Conservation (phyloP, 148 eudicot species). For the Mesembryanthemum crystallinum region DNA sequence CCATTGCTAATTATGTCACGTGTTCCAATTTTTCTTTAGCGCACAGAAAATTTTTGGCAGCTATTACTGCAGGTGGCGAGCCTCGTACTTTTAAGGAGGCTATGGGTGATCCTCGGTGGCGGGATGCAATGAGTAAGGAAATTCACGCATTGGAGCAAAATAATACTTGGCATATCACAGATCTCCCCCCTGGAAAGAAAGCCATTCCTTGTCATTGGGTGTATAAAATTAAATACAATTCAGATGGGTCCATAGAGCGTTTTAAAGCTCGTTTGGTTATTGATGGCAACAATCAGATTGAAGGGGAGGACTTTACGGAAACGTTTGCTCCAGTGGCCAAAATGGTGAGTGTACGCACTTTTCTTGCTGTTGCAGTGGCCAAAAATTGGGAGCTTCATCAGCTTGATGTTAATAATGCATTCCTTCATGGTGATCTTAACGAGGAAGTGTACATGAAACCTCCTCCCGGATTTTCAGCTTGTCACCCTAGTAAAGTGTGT, state of each 20-base stretch:
- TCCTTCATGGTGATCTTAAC: too few species aligned
- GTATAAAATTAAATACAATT: not conserved
- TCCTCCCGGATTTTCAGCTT: too few species aligned
- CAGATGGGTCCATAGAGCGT: not conserved
- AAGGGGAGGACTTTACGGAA: not conserved
- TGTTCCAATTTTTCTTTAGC: too few species aligned
- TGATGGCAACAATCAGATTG: not conserved
- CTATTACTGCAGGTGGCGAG: too few species aligned
- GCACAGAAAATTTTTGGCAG: too few species aligned
- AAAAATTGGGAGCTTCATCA: not conserved
- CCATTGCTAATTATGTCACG: too few species aligned
- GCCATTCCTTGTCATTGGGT: not conserved
- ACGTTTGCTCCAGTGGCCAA: not conserved
- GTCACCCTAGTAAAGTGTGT: too few species aligned
- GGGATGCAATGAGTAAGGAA: too few species aligned
- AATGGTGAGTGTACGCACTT: not conserved
- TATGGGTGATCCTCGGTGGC: too few species aligned
- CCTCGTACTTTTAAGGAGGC: too few species aligned
- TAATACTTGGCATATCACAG: not conserved
- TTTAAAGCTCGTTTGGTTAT: not conserved
- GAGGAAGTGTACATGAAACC: too few species aligned
- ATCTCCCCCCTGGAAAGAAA: not conserved
- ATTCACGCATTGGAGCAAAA: not conserved
- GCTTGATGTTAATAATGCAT: too few species aligned
- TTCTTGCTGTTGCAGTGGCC: not conserved